Conservation (phyloP, 371 early-diverging fungal genomes). For the Thermomucor indicae-seudaticae region DNA sequence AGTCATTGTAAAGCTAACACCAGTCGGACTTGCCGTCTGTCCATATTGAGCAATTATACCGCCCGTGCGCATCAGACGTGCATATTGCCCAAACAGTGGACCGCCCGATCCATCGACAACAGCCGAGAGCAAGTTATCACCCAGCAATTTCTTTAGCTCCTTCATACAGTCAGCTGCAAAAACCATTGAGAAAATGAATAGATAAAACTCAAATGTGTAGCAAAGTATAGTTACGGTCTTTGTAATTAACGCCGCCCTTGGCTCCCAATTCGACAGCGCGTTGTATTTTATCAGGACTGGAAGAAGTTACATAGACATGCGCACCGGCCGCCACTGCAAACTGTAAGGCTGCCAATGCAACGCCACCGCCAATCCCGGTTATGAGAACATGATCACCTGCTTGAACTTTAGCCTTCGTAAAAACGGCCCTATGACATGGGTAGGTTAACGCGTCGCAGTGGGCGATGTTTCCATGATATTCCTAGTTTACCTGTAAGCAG, state of each 20-base stretch:
- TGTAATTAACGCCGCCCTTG: slow-evolving; percentile 68
- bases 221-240: slow-evolving; percentile 52
- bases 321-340: slow-evolving; percentile 68
- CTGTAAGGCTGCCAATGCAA: slow-evolving; percentile 65
- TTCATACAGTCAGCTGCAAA: slow-evolving; percentile 44
- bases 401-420: slow-evolving; percentile 55
- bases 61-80: slow-evolving; percentile 38
- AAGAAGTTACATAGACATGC: slow-evolving; percentile 69
- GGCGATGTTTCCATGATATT: neutral
- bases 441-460: neutral
- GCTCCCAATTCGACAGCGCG: slow-evolving; percentile 64
- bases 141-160: slow-evolving; percentile 38
- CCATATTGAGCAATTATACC: slow-evolving; percentile 39
- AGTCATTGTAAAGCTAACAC: slow-evolving; percentile 46
- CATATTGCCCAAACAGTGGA: slow-evolving; percentile 32
- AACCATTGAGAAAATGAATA: neutral
- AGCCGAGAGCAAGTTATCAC: slow-evolving; percentile 39
- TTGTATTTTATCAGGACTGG: slow-evolving; percentile 57
- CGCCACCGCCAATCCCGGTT: slow-evolving; percentile 77
- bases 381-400: slow-evolving; percentile 62
- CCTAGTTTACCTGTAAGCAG: slow-evolving; percentile 49
- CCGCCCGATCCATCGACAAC: slow-evolving; percentile 75
- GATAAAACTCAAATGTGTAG: neutral
- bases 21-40: slow-evolving; percentile 2
- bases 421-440: slow-evolving; percentile 34